phyloP scores from a whole-genome alignment of 2,329 filamentous ascomycete species.

The Sporothrix pseudoabietina region DNA sequence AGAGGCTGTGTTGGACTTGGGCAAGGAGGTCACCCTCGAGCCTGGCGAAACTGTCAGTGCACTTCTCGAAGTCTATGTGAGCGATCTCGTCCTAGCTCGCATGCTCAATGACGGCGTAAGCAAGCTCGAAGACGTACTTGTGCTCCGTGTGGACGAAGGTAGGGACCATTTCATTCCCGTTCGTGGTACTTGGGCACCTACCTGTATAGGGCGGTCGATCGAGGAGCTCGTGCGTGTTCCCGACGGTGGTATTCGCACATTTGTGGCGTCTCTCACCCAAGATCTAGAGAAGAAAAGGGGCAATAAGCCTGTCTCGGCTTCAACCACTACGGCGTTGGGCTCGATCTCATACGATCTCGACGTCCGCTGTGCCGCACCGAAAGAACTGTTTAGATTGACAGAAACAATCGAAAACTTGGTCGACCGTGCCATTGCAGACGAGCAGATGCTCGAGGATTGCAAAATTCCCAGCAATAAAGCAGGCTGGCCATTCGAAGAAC shows the following conservation, averaged over 20 bases:
- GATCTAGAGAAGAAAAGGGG: conserved; percentile 40
- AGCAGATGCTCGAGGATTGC: conserved; percentile 61
- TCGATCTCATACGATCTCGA: conserved; percentile 59
- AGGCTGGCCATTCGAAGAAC: conserved; percentile 60
- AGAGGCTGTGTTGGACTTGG: conserved; percentile 47
- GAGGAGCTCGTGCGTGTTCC: conserved; percentile 85
- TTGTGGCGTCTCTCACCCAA: conserved; percentile 43
- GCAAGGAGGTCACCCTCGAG: conserved; percentile 65
- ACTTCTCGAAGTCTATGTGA: conserved; percentile 67
- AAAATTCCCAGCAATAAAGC: conserved; percentile 53
- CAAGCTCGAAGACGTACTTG: conserved; percentile 79
- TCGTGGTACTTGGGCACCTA: conserved; percentile 75
- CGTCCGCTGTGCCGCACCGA: conserved; percentile 77
- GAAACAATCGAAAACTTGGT: conserved; percentile 68
- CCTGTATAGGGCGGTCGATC: conserved; percentile 82
- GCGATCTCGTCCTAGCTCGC: conserved; percentile 63
- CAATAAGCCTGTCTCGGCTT: background rate
- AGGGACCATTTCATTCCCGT: conserved; percentile 90
- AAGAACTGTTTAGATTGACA: conserved; percentile 86
- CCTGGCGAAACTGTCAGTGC: conserved; percentile 82
- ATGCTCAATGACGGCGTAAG: conserved; percentile 69
- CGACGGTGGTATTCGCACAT: conserved; percentile 70
- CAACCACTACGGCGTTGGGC: conserved; percentile 36
- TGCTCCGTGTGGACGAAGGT: conserved; percentile 80
- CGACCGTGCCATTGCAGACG: conserved; percentile 61